phyloP scores from a whole-genome alignment of 192 early-diverging fungal species.

The Coemansia sp. region DNA sequence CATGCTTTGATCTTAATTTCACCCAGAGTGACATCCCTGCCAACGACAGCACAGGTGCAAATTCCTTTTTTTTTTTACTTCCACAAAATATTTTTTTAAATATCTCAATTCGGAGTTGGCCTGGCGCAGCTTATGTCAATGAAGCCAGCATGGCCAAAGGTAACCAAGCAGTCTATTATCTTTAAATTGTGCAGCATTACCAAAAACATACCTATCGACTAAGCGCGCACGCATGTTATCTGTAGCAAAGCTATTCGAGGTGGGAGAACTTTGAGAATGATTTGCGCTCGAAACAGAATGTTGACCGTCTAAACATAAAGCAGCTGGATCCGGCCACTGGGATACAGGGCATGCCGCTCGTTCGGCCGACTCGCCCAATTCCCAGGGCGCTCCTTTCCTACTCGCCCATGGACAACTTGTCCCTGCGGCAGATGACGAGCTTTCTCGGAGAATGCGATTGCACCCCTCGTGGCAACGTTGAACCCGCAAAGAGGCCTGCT shows the following conservation, averaged over 20 bases:
- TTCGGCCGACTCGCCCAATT: background rate
- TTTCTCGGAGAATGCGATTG: slow-evolving; percentile 2
- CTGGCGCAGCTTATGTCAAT: background rate
- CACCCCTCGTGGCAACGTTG: background rate
- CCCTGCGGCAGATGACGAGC: slow-evolving; percentile 1
- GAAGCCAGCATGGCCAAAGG: slow-evolving; percentile 31
- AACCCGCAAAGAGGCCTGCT: background rate
- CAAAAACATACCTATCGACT: background rate
- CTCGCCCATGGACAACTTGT: slow-evolving; percentile 11
- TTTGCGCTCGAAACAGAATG: slow-evolving; percentile 8
- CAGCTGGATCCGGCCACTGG: background rate
- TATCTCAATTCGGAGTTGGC: background rate
- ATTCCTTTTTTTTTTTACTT: too few species aligned
- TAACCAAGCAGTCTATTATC: background rate
- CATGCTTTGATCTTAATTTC: too few species aligned
- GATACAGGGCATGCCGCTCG: background rate
- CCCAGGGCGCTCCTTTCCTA: background rate
- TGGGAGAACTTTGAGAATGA: slow-evolving; percentile 32
- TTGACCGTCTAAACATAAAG: slow-evolving; percentile 6
- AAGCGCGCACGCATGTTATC: background rate
- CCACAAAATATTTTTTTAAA: background rate
- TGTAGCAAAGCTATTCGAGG: slow-evolving; percentile 26
- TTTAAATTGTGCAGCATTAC: background rate
- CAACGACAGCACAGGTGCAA: background rate
- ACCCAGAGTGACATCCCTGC: too few species aligned